phyloP scores from a whole-genome alignment of 208 protist species.

The Leishmania mexicana region DNA sequence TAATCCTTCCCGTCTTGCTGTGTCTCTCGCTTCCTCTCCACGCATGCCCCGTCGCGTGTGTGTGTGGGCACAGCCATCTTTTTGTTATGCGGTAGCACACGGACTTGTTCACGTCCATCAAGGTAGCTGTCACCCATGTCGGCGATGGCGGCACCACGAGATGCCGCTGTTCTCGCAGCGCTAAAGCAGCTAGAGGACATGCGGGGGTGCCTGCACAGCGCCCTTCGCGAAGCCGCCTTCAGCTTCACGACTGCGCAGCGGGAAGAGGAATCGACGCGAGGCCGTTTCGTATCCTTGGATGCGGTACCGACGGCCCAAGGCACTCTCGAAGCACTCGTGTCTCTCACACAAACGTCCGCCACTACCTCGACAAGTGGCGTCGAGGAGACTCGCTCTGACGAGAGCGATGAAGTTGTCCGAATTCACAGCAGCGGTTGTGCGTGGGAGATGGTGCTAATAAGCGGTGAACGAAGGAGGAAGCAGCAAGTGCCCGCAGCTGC shows the following conservation, averaged over 20 bases:
- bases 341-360: conserved; percentile 2
- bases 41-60: neutral
- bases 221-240: conserved; percentile 62
- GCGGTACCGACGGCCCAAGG: conserved; percentile 42
- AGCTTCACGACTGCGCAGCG: conserved; percentile 40
- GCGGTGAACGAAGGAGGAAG: neutral
- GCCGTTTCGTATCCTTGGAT: conserved; percentile 49
- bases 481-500: neutral
- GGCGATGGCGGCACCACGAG: neutral
- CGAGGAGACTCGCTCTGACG: neutral
- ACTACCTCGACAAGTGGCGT: neutral
- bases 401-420: neutral
- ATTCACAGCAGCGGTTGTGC: neutral
- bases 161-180: conserved; percentile 27
- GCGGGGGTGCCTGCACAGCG: conserved; percentile 46
- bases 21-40: conserved; percentile 12
- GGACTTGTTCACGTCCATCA: neutral
- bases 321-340: conserved; percentile 30
- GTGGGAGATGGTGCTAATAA: neutral
- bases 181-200: conserved; percentile 44
- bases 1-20: neutral
- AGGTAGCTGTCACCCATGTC: neutral
- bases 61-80: neutral
- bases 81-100: neutral
- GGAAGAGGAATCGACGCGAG: conserved; percentile 51